A percentile compares a stretch with the other conserved stretches of the same genome.
Conservation (phyloP, 75 land plant genomes). For the Sequoia sempervirens region DNA sequence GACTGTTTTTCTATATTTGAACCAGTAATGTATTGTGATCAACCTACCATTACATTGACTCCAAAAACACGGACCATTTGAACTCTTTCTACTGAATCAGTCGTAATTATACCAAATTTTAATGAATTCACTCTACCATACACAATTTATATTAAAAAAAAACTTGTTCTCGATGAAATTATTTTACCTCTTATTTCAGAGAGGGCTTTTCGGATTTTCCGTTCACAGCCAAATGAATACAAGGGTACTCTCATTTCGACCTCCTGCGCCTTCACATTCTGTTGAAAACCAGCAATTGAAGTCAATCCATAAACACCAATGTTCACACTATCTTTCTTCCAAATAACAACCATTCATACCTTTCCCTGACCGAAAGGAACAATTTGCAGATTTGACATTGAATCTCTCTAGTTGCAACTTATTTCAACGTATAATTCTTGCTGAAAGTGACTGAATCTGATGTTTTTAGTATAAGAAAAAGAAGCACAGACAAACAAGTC, state of each 20-base stretch:
- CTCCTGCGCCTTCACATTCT: constrained; percentile 40
- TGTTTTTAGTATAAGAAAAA: too few relatives aligned
- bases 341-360: not conserved
- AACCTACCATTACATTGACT: not conserved
- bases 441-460: not conserved
- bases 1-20: too few relatives aligned
- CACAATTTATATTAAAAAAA: not conserved
- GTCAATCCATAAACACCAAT: not conserved
- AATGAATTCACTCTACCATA: not conserved
- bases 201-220: constrained; percentile 53
- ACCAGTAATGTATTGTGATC: too few relatives aligned
- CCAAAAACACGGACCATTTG: not conserved
- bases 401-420: not conserved
- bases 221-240: constrained; percentile 58
- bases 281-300: not conserved
- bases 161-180: not conserved
- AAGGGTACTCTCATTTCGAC: constrained; percentile 66
- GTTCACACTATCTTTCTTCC: not conserved
- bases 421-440: not conserved
- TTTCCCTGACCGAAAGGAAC: constrained; percentile 24
- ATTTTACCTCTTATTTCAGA: constrained; percentile 44
- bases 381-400: constrained; percentile 41
- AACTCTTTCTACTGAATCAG: not conserved
- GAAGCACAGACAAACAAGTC: too few relatives aligned
- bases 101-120: not conserved